Percentiles rank a stretch among this genome's conserved stretches.
Conservation (phyloP, 2,329 filamentous ascomycete genomes). For the Exophiala spinifera region DNA sequence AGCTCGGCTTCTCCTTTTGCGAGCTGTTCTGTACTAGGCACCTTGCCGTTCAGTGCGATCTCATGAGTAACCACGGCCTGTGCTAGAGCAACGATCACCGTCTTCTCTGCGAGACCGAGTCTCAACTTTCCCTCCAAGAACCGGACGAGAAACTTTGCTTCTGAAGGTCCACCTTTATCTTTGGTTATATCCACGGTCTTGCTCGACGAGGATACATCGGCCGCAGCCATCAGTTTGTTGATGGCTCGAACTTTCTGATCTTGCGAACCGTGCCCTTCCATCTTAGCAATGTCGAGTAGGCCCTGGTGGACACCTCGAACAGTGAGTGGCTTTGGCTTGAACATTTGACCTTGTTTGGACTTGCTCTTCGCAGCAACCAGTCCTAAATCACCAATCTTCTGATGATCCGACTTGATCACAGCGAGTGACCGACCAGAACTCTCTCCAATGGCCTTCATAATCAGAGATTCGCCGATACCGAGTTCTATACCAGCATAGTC, state of each 20-base stretch:
- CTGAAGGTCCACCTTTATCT: constrained; percentile 89
- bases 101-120: constrained; percentile 86
- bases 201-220: constrained; percentile 68
- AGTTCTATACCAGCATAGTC: constrained; percentile 96
- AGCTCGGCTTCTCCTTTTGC: constrained; percentile 80
- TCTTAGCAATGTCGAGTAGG: constrained; percentile 81
- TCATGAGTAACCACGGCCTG: constrained; percentile 88
- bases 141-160: constrained; percentile 89
- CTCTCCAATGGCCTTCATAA: constrained; percentile 98
- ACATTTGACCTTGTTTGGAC: constrained; percentile 95
- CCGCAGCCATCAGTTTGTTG: constrained; percentile 91
- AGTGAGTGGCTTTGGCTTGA: constrained; percentile 90
- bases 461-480: constrained; percentile 95
- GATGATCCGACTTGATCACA: constrained; percentile 92
- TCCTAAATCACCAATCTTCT: constrained; percentile 92
- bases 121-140: constrained; percentile 93
- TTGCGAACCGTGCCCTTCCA: constrained; percentile 82
- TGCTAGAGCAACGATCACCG: constrained; percentile 82
- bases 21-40: constrained; percentile 71
- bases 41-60: constrained; percentile 64
- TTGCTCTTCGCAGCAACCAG: constrained; percentile 93
- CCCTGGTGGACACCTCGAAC: constrained; percentile 83
- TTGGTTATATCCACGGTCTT: constrained; percentile 82
- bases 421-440: constrained; percentile 82
- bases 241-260: constrained; percentile 88